Conservation (phyloP, 2,329 filamentous ascomycete species). For the Trichoderma semiorbis region DNA sequence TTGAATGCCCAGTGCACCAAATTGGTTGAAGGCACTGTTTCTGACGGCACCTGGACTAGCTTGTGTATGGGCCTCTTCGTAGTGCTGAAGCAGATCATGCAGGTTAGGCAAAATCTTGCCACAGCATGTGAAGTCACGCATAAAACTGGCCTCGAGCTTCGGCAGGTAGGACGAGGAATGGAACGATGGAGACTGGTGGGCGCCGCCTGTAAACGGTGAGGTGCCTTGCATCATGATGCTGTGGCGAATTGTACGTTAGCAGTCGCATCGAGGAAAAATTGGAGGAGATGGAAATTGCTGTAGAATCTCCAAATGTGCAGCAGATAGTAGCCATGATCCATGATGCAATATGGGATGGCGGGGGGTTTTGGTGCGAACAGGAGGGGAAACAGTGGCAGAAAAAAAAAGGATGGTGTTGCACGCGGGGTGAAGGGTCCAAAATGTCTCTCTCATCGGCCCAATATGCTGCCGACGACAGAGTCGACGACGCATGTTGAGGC, state of each 20-base stretch:
- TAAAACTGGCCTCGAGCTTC: conserved; percentile 94
- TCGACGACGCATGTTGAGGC: background rate
- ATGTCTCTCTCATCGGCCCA: conserved; percentile 3
- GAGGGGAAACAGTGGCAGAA: background rate
- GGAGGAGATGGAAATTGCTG: background rate
- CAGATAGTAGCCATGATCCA: background rate
- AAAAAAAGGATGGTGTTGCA: background rate
- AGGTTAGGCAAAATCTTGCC: conserved; percentile 84
- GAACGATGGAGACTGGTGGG: conserved; percentile 85
- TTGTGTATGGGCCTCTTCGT: conserved; percentile 89
- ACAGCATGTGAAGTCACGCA: conserved; percentile 96
- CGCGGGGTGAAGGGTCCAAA: conserved; percentile 13
- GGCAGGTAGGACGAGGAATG: conserved; percentile 96
- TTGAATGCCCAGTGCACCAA: conserved; percentile 35
- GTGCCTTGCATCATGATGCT: conserved; percentile 96
- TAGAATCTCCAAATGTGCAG: background rate
- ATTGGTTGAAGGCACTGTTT: conserved; percentile 41
- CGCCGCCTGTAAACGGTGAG: conserved; percentile 68
- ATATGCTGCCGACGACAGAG: background rate
- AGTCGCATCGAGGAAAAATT: background rate
- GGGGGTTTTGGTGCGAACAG: background rate
- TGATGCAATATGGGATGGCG: background rate
- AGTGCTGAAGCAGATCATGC: conserved; percentile 93
- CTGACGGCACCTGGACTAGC: conserved; percentile 46
- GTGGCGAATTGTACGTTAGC: conserved; percentile 24